A percentile compares a stretch with the other conserved stretches of the same genome.
Conservation (phyloP, 176 grass and related monocot genomes). For the Triticum turgidum region DNA sequence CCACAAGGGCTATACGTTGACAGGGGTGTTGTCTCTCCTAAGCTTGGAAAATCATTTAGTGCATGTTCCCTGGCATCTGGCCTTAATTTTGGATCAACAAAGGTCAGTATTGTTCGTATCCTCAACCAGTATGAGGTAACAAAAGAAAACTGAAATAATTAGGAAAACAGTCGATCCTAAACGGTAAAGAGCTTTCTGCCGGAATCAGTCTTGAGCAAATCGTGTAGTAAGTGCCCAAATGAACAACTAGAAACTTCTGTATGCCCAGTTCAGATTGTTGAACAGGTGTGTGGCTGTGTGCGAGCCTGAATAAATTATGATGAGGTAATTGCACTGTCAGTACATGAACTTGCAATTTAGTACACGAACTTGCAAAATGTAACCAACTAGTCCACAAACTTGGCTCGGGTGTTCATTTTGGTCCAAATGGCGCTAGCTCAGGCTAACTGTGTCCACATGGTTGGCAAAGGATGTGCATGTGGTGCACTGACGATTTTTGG, state of each 20-base stretch:
- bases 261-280: neutral
- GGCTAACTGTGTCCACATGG: neutral
- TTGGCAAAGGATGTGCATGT: neutral
- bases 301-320: neutral
- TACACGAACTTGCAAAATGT: neutral
- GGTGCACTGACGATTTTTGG: neutral
- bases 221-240: slow-evolving; percentile 3
- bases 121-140: slow-evolving; percentile 10
- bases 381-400: neutral
- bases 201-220: neutral
- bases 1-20: slow-evolving; percentile 85
- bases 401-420: neutral
- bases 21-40: slow-evolving; percentile 82
- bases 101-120: slow-evolving; percentile 36
- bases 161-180: neutral
- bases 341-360: neutral
- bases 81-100: slow-evolving; percentile 69
- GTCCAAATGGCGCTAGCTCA: neutral
- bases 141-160: slow-evolving; percentile 9
- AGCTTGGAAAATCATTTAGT: slow-evolving; percentile 83
- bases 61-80: slow-evolving; percentile 59
- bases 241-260: neutral
- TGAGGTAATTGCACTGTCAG: neutral
- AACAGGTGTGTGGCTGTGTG: slow-evolving; percentile 12
- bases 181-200: neutral